phyloP scores from a whole-genome alignment of 805 yeast genomes.

The Soucietia sequanensis region DNA sequence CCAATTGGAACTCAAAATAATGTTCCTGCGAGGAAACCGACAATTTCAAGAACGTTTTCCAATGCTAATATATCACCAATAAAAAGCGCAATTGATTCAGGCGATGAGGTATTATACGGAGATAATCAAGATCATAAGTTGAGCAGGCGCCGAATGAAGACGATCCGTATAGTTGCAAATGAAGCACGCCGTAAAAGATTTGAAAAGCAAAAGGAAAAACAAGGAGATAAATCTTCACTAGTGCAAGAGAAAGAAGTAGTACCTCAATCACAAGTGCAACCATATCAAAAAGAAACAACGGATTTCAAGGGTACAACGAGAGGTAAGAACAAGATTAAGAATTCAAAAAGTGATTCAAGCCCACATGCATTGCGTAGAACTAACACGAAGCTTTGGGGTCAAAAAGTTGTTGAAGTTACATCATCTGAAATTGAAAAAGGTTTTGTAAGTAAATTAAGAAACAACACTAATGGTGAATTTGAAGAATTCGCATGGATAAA shows the following conservation, averaged over 20 bases:
- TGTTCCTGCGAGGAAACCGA: slow-evolving; percentile 21
- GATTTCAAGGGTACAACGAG: not conserved
- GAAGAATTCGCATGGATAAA: slow-evolving; percentile 96
- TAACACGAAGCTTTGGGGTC: slow-evolving; percentile 98
- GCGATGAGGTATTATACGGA: slow-evolving; percentile 35
- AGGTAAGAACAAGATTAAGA: not conserved
- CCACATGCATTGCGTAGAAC: slow-evolving; percentile 51
- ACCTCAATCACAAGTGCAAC: not conserved
- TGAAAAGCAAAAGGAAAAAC: slow-evolving; percentile 16
- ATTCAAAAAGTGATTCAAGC: not conserved
- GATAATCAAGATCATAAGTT: slow-evolving; percentile 38
- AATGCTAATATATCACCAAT: slow-evolving; percentile 41
- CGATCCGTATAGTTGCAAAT: slow-evolving; percentile 88
- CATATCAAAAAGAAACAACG: not conserved
- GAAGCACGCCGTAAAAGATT: slow-evolving; percentile 61
- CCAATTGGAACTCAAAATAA: not conserved
- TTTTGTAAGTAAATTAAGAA: slow-evolving; percentile 63
- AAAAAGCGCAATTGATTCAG: slow-evolving; percentile 20
- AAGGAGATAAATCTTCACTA: not conserved
- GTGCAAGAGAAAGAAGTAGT: not conserved
- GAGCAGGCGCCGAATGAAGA: slow-evolving; percentile 68
- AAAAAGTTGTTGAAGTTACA: slow-evolving; percentile 85
- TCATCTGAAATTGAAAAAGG: slow-evolving; percentile 63
- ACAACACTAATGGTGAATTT: slow-evolving; percentile 58
- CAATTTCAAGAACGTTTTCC: slow-evolving; percentile 44